phyloP scores from a whole-genome alignment of 2,329 filamentous ascomycete species.

The Venturia pyrina region DNA sequence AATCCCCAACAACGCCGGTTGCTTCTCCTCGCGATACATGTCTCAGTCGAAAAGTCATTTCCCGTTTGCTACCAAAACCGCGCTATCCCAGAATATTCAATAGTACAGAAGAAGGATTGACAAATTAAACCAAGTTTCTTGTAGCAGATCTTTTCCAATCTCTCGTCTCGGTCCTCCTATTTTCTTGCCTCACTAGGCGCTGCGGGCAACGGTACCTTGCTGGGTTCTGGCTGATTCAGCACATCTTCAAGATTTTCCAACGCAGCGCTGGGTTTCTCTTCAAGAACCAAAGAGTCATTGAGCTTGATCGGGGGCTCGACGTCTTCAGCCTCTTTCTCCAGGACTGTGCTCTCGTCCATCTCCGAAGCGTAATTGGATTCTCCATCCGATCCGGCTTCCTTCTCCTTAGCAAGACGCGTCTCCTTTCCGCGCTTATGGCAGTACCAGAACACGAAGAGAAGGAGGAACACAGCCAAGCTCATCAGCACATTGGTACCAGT shows the following conservation, averaged over 20 bases:
- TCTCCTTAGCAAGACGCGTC: constrained; percentile 60
- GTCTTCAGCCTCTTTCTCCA: constrained; percentile 17
- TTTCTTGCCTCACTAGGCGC: neutral
- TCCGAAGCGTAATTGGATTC: constrained; percentile 11
- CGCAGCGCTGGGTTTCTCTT: constrained; percentile 17
- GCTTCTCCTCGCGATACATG: neutral
- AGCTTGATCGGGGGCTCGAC: constrained; percentile 23
- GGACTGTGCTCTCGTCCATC: constrained; percentile 14
- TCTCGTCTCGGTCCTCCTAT: neutral
- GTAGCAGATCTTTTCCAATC: neutral
- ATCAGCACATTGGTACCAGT: constrained; percentile 79
- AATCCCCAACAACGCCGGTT: neutral
- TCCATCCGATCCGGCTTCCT: constrained; percentile 15
- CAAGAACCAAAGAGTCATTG: constrained; percentile 18
- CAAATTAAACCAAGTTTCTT: neutral
- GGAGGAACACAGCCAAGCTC: constrained; percentile 76
- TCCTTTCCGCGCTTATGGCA: constrained; percentile 92
- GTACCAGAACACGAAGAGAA: constrained; percentile 95
- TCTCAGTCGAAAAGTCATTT: neutral
- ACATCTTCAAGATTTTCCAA: constrained; percentile 27
- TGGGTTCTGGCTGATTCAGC: constrained; percentile 26
- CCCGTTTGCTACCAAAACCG: neutral
- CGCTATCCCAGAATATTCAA: neutral
- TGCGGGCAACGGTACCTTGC: constrained; percentile 14
- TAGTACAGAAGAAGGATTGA: neutral